Evolutionary conservation across 164 flowering plant genomes (phyloP).

Genomic region (Hamamelis virginiana): DNA sequence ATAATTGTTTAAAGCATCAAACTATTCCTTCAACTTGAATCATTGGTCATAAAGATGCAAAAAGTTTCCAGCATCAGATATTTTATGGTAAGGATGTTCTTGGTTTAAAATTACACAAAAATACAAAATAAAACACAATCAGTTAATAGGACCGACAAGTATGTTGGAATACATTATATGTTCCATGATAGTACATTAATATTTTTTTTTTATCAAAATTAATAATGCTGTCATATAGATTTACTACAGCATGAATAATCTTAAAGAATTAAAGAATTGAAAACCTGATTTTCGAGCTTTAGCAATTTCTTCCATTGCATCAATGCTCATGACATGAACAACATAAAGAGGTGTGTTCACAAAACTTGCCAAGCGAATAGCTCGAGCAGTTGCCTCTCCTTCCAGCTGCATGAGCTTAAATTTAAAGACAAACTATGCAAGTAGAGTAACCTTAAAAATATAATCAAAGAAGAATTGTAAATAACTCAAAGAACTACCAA

Average conservation of each 20-base stretch:
- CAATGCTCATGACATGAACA: constrained; percentile 99
- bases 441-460: not conserved
- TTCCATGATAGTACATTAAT: too few relatives aligned
- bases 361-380: constrained; percentile 90
- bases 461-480: not conserved
- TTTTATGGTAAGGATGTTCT: too few relatives aligned
- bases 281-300: constrained; percentile 86
- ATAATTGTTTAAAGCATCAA: too few relatives aligned
- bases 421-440: not conserved
- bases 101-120: too few relatives aligned
- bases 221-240: not conserved
- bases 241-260: not conserved
- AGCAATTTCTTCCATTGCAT: constrained; percentile 97
- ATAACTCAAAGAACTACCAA: not conserved
- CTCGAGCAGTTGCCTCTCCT: constrained; percentile 96
- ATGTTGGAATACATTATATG: too few relatives aligned
- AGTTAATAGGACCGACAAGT: too few relatives aligned
- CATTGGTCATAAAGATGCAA: too few relatives aligned
- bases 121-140: too few relatives aligned
- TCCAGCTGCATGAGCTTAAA: constrained; percentile 62
- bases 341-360: constrained; percentile 90
- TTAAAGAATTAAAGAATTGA: not conserved
- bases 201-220: too few relatives aligned
- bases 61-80: too few relatives aligned
- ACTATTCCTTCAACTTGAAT: too few relatives aligned